A percentile compares a stretch with the other conserved stretches of the same genome.
phyloP scores from a whole-genome alignment of 805 yeast species.

The Kluyveromyces aestuarii region DNA sequence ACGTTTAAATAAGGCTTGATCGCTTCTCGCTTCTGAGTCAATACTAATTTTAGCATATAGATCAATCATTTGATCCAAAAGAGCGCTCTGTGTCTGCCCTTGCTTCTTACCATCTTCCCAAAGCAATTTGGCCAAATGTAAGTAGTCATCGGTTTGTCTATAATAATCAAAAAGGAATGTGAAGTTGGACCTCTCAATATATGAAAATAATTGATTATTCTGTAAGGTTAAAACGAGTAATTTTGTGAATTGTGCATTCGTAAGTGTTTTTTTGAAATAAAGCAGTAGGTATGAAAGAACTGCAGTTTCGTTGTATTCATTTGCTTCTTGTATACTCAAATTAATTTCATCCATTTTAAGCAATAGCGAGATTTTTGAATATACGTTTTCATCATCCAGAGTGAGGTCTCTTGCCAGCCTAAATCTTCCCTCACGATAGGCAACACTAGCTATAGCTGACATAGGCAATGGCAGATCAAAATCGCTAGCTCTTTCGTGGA shows the following conservation, averaged over 20 bases:
- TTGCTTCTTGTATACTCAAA: constrained; percentile 57
- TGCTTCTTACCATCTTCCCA: constrained; percentile 25
- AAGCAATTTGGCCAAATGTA: constrained; percentile 37
- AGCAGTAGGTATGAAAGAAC: constrained; percentile 29
- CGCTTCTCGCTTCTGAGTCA: constrained; percentile 13
- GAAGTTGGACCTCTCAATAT: constrained; percentile 27
- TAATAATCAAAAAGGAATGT: constrained; percentile 44
- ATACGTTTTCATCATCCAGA: constrained; percentile 50
- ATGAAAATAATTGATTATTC: constrained; percentile 24
- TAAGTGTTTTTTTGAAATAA: constrained; percentile 41
- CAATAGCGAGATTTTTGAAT: constrained; percentile 52
- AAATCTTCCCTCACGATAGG: constrained; percentile 58
- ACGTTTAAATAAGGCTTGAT: constrained; percentile 29
- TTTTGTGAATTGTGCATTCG: constrained; percentile 62
- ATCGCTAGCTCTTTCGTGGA: constrained; percentile 38
- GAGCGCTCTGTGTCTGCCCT: constrained; percentile 26
- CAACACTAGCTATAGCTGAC: constrained; percentile 18
- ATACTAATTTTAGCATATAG: constrained; percentile 16
- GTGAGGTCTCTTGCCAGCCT: constrained; percentile 59
- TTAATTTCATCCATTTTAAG: constrained; percentile 65
- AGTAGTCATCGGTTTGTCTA: constrained; percentile 53
- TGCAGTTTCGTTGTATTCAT: constrained; percentile 43
- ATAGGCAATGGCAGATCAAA: constrained; percentile 8
- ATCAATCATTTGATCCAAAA: constrained; percentile 28
- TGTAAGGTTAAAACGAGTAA: constrained; percentile 39